Base-by-base conservation (phyloP, 2,329 filamentous ascomycete genomes). In the Xylogone sp. region DNA sequence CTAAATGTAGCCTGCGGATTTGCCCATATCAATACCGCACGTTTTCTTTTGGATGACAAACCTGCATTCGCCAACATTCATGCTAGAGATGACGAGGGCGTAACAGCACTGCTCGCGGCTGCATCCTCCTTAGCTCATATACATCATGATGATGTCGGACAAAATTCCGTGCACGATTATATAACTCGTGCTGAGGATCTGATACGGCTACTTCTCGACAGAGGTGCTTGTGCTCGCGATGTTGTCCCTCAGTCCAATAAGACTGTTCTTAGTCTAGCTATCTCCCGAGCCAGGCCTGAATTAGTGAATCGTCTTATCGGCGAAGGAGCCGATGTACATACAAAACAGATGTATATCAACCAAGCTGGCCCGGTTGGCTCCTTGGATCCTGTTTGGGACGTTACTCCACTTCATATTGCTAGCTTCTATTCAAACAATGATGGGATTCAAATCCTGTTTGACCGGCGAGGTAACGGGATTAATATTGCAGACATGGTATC, bases 241-340 rank as follows among this genome's bases (percentile, higher is more conserved):
- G 42, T n/a, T 21, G 44, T 42, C 24, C 45, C n/a, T 29, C 18
- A 42, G 21, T 21, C 18, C n/a, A 42, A 50, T 18, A 18, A 18
- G n/a, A 50, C 48, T 19, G 48, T 50, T 46, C 48, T 50, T 39
- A 53, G 44, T 42, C 42, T 46, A 47, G 44, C 53, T 31, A 44
- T 56, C 34, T 55, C 56, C 43, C 48, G 46, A 21, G 56, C 27
- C 20, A 52, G 45, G 49, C 42, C 34, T 46, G 48, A 19, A 48
- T 53, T 58, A 24, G 51, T 56, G 39, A 52, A 43, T 49, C 56
- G 56, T 27, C 54, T 56, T 48, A 49, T 56, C 47, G 54, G 49
- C 44, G 46, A 48, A 52, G 56, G 53, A 39, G 56, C 55, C 31
- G 55, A 59, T 49, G 52, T 56, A 27, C 46, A 59, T 34, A 47